Evolutionary conservation across 768 basidiomycete genomes (phyloP), one percentile per base, ranked within the genome.

Genomic region (Leccinum aurantiacum): DNA sequence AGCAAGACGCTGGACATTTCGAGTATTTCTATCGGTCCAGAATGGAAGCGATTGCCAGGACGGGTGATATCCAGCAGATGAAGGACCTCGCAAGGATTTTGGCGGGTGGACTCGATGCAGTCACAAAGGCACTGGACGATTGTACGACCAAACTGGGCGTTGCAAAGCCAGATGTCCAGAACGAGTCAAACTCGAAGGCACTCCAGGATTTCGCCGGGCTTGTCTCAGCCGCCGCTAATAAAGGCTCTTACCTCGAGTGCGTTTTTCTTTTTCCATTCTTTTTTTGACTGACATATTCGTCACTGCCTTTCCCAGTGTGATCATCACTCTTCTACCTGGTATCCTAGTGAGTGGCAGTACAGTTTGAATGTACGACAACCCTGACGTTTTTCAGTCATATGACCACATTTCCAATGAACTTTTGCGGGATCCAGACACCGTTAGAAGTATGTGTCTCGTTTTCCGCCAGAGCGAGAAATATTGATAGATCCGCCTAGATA

Each of bases 1-100:
- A 61, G 60, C 60, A 61, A 53, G 58, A 61, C 14, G 58, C 27
- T 22, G 10, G 17, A 15, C 60, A 61, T 22, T 59, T 60, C 4
- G 60, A 60, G 19, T 25, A 48, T 38, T 61, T 38, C 24, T 60
- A 53, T 46, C 24, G 60, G 17, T 11, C 47, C 7, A 47, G 46
- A 9, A 61, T 31, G 44, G 51, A 38, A 24, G 35, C 60, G 4
- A 24, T 60, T 33, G 14, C 24, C 10, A 25, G 35, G 24, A 24
- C 44, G 1, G 60, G 60, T 1, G 22, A 25, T 19, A 31, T 60
- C 31, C 10, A 60, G 33, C 51, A 61, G 15, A 9, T 61, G n/a
- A n/a, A 29, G 17, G 33, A 48, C 11, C 37, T 37, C 33, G 33
- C 52, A 9, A 53, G 11, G n/a, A 24, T 53, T 15, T 22, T 53